Evolutionary conservation across 2,329 filamentous ascomycete genomes (phyloP).

Genomic region (Penicillium sp.): DNA sequence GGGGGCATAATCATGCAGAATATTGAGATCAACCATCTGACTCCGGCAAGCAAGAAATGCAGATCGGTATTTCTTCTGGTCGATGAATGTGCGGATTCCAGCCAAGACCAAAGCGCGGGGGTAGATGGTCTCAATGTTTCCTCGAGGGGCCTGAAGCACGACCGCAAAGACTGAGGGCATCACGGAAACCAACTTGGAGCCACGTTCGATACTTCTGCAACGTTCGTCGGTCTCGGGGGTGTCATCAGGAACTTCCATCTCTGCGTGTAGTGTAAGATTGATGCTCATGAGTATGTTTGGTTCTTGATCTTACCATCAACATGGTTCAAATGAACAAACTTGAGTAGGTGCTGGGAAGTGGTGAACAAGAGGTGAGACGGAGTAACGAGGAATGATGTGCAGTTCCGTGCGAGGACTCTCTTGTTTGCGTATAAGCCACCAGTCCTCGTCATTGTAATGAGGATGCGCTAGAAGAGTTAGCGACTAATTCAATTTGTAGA

Average conservation of each 20-base stretch:
- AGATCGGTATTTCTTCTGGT: constrained; percentile 74
- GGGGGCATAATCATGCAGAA: constrained; percentile 90
- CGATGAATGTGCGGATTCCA: constrained; percentile 80
- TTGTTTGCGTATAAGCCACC: constrained; percentile 80
- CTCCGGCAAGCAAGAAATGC: constrained; percentile 88
- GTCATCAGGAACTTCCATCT: constrained; percentile 79
- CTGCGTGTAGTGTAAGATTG: constrained; percentile 45
- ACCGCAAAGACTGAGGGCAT: constrained; percentile 86
- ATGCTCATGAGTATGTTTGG: constrained; percentile 14
- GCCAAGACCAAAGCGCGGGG: constrained; percentile 90
- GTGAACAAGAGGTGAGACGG: constrained; percentile 85
- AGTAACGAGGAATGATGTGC: constrained; percentile 86
- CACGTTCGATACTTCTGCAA: constrained; percentile 88
- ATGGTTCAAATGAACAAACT: constrained; percentile 81
- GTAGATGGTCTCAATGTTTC: constrained; percentile 93
- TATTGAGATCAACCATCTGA: constrained; percentile 97
- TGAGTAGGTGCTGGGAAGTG: constrained; percentile 87
- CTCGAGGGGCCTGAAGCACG: constrained; percentile 90
- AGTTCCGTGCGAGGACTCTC: constrained; percentile 75
- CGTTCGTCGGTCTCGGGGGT: constrained; percentile 90
- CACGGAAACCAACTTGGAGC: constrained; percentile 80
- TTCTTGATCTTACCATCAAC: constrained; percentile 58
- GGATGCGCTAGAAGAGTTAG: constrained; percentile 42
- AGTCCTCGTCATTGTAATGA: constrained; percentile 69
- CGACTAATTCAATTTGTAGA: background rate